Evolutionary conservation across 2,329 filamentous ascomycete species (phyloP), one percentile per base, ranked within the genome.

Genomic region (Orbilia blumenaviensis): DNA sequence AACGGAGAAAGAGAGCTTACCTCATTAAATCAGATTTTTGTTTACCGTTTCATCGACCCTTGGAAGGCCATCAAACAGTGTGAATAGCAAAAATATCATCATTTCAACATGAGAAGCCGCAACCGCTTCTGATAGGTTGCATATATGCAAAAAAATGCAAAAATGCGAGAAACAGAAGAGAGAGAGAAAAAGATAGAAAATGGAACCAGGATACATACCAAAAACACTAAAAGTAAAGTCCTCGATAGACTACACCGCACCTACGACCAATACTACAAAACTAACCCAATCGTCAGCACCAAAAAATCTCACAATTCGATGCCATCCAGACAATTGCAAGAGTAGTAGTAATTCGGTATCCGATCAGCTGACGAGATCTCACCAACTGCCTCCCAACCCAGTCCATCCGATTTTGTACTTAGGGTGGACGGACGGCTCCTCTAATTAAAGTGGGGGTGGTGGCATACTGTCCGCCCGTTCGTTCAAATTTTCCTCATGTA

Each of bases 11-110:
- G n/a, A 71, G 32, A 46, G 75, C 81, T 80, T 82, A 83, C 82
- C 83, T 84, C 83, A 84, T 84, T 84, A 84, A 83, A 84, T 84
- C 83, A 84, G 83, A 84, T 81, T 84, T 84, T 83, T 81, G 80
- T 82, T 83, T 82, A 82, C 79, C 64, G 64, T 69, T 68, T 76
- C 72, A 76, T 76, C 50, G 42, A 69, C 78, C 78, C 78, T 23
- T 73, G 52, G 32, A n/a, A 79, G 78, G 77, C 78, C 81, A 80
- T 83, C 82, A 83, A 83, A 84, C 81, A 84, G 83, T 84, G 82
- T 83, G 83, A 83, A 83, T 83, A 83, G 23, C 27, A 75, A 75
- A 73, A 82, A 78, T 78, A 48, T 83, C 82, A 83, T 83, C 82
- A 83, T 83, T 79, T 82, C 72, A 76, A 76, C 72, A 60, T 56